These are phyloP conservation scores for Diospyros kaki DNA, from an alignment of 148 eudicot genomes.

Conservation along the genomic window DNA sequence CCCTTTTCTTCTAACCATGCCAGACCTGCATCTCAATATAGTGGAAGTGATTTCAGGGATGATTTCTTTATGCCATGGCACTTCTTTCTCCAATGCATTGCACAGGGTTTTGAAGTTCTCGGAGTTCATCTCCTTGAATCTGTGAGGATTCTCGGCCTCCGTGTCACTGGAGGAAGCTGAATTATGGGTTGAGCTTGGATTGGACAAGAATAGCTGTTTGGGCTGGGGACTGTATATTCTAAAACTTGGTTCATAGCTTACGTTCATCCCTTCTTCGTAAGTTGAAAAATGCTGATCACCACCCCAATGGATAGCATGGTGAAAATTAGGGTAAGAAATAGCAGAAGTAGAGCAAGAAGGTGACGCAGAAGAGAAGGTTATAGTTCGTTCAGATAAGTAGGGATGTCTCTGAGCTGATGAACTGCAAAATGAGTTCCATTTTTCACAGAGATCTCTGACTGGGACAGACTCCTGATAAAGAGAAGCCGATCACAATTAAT, in stretches of 20 bases:
- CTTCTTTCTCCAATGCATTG: conserved; percentile 61
- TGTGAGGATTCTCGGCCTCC: conserved; percentile 43
- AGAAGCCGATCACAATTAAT: neutral
- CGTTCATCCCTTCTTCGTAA: neutral
- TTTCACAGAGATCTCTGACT: conserved; percentile 41
- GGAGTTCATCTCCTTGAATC: conserved; percentile 56
- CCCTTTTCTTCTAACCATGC: conserved; percentile 43
- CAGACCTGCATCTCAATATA: conserved; percentile 61
- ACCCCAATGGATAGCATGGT: conserved; percentile 13
- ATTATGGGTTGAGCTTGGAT: conserved; percentile 44
- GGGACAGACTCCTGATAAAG: conserved; percentile 45
- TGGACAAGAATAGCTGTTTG: conserved; percentile 24
- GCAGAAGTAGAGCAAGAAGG: conserved; percentile 54
- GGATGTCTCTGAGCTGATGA: conserved; percentile 20
- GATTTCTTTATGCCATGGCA: conserved; percentile 62
- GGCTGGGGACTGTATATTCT: conserved; percentile 30
- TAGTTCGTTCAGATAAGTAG: conserved; percentile 39
- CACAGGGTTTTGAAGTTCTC: conserved; percentile 58
- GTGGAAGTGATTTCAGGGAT: conserved; percentile 62
- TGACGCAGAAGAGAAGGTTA: conserved; percentile 51
- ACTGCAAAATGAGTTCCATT: conserved; percentile 53
- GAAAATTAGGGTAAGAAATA: conserved; percentile 30
- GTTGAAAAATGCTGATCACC: conserved; percentile 17
- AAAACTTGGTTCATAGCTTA: conserved; percentile 20
- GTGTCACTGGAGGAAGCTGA: conserved; percentile 57